Percentiles rank a stretch among this genome's conserved stretches.
phyloP scores from a whole-genome alignment of 768 basidiomycete genomes.

The Russula lepida region DNA sequence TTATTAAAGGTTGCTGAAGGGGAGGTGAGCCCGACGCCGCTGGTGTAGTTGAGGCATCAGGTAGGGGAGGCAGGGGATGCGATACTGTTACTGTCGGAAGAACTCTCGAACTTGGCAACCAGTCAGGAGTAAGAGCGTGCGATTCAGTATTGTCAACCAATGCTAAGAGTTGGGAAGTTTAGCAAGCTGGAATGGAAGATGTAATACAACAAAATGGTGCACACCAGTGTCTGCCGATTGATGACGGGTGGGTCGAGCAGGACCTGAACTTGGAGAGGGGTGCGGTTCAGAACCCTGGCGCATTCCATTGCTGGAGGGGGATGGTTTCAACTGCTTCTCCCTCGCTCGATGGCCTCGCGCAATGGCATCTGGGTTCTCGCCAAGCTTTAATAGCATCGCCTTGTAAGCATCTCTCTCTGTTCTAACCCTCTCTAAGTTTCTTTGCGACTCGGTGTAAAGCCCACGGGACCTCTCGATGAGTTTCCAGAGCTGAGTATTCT shows the following conservation, averaged over 20 bases:
- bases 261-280: conserved; percentile 19
- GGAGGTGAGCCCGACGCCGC: neutral
- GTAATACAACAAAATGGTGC: conserved; percentile 7
- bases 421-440: conserved; percentile 80
- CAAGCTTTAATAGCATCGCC: conserved; percentile 28
- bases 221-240: conserved; percentile 32
- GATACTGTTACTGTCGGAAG: conserved; percentile 10
- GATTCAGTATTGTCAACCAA: neutral
- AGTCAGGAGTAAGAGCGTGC: conserved; percentile 15
- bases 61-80: neutral
- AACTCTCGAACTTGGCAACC: conserved; percentile 2
- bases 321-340: conserved; percentile 26
- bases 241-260: conserved; percentile 16
- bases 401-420: conserved; percentile 64
- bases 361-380: conserved; percentile 41
- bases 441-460: conserved; percentile 71
- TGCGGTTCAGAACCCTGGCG: conserved; percentile 18
- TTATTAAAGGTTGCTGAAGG: neutral
- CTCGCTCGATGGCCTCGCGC: conserved; percentile 26
- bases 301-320: conserved; percentile 27
- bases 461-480: conserved; percentile 85
- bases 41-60: neutral
- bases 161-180: neutral
- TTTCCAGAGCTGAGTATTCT: conserved; percentile 92
- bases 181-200: neutral